Percentiles rank a stretch among this genome's conserved stretches.
These are phyloP conservation scores for Cercospora sp. DNA, from an alignment of 2,329 filamentous ascomycete genomes.

Conservation along the genomic window DNA sequence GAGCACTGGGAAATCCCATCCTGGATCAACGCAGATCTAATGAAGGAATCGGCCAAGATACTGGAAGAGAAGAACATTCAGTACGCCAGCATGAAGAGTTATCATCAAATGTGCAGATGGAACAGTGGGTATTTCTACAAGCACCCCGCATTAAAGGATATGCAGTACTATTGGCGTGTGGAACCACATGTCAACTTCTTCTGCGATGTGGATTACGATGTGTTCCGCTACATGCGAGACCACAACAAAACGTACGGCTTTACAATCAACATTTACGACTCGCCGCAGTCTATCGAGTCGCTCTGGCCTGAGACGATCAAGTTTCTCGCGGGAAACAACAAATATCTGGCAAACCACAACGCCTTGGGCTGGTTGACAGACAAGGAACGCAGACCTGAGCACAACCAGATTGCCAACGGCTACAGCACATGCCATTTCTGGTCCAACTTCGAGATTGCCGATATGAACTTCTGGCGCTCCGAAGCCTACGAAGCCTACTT, in stretches of 20 bases:
- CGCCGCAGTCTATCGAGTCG: conserved; percentile 77
- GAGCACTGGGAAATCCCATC: conserved; percentile 91
- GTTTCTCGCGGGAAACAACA: conserved; percentile 76
- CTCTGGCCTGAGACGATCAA: conserved; percentile 96
- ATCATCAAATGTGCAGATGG: conserved; percentile 99
- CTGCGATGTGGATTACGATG: conserved; percentile 97
- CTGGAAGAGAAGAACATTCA: conserved; percentile 84
- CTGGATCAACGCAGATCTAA: conserved; percentile 90
- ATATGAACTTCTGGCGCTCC: conserved; percentile 89
- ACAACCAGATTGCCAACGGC: conserved; percentile 79
- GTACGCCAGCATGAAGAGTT: conserved; percentile 84
- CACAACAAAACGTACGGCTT: conserved; percentile 99
- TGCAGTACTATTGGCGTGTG: conserved; percentile 96
- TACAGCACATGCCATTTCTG: conserved; percentile 99
- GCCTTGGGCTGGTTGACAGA: conserved; percentile 88
- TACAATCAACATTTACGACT: conserved; percentile 95
- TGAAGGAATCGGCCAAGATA: conserved; percentile 77
- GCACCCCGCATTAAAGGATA: conserved; percentile 79
- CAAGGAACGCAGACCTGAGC: conserved; percentile 70
- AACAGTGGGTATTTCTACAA: conserved; percentile 98
- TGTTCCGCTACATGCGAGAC: conserved; percentile 97
- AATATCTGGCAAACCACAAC: conserved; percentile 79
- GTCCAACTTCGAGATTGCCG: conserved; percentile 97
- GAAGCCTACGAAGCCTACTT: conserved; percentile 94
- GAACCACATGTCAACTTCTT: conserved; percentile 99